Evolutionary conservation across 805 yeast species (phyloP).

Genomic region (Spathaspora passalidarum): DNA sequence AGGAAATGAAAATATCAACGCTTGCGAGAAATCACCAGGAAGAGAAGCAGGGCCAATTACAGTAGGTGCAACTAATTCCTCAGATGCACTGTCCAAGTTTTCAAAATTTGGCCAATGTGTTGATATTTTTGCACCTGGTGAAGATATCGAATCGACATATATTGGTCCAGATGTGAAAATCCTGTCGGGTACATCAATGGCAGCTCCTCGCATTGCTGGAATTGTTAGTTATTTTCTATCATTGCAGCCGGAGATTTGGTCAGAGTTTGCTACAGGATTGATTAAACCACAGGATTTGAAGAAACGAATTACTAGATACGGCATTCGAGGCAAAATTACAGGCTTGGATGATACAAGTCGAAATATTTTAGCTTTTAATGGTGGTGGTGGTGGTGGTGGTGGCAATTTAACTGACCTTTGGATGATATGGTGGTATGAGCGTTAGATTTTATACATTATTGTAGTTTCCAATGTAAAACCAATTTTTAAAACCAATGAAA

Average conservation of each 20-base stretch:
- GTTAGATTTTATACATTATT: too few species aligned
- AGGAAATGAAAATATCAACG: slow-evolving; percentile 60
- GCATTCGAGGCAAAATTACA: slow-evolving; percentile 44
- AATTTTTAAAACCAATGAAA: too few species aligned
- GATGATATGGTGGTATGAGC: too few species aligned
- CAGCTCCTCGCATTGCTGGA: slow-evolving; percentile 59
- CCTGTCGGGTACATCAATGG: slow-evolving; percentile 64
- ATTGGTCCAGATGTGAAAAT: slow-evolving; percentile 54
- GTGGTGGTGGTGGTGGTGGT: too few species aligned
- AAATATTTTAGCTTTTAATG: slow-evolving; percentile 58
- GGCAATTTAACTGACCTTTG: slow-evolving; percentile 51
- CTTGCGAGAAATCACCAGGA: slow-evolving; percentile 58
- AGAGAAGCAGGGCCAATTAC: slow-evolving; percentile 52
- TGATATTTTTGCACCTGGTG: slow-evolving; percentile 57
- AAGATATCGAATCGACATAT: slow-evolving; percentile 53
- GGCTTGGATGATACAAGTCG: slow-evolving; percentile 52
- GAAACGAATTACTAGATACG: slow-evolving; percentile 49
- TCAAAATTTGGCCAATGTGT: slow-evolving; percentile 55
- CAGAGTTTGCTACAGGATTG: slow-evolving; percentile 45
- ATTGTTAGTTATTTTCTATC: slow-evolving; percentile 55
- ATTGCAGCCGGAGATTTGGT: slow-evolving; percentile 49
- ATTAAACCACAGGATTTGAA: slow-evolving; percentile 53
- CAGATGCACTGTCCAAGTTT: slow-evolving; percentile 49
- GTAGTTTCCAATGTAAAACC: too few species aligned
- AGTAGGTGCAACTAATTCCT: slow-evolving; percentile 47